These are phyloP conservation scores for Cryptosporidium sp. DNA, from an alignment of 169 alveolate species.

Conservation along the genomic window DNA sequence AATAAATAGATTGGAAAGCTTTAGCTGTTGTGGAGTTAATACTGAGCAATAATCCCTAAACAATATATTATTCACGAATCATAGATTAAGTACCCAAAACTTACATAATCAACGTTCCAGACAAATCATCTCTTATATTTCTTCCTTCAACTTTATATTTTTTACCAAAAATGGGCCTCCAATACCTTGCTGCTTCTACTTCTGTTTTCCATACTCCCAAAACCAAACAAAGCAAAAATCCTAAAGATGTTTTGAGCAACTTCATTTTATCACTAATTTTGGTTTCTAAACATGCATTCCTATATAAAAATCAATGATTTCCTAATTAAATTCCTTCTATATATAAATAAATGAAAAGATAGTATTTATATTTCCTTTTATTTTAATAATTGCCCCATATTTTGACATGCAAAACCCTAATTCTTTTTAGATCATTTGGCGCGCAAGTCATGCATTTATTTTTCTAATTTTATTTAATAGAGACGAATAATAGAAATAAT, in stretches of 20 bases:
- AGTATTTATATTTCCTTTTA: neutral
- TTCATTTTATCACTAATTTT: neutral
- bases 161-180: constrained; percentile 40
- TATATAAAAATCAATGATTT: neutral
- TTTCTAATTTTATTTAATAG: neutral
- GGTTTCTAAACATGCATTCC: neutral
- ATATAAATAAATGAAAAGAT: too few species aligned
- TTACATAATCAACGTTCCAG: constrained; percentile 58
- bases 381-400: constrained; percentile 2
- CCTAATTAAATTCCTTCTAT: neutral
- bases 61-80: neutral
- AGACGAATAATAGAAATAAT: neutral
- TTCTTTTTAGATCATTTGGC: constrained; percentile 72
- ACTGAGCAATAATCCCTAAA: constrained; percentile 66
- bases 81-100: neutral
- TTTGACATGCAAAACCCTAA: constrained; percentile 34
- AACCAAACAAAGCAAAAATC: neutral
- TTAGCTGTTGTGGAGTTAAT: constrained; percentile 35
- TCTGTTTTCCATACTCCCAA: neutral
- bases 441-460: constrained; percentile 23
- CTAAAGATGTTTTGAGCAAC: constrained; percentile 17
- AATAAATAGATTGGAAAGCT: constrained; percentile 48
- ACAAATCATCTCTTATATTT: neutral
- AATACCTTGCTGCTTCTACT: constrained; percentile 30
- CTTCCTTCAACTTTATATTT: neutral